Base-by-base conservation (phyloP, 2,329 filamentous ascomycete species). In the Neonectria ditissima region DNA sequence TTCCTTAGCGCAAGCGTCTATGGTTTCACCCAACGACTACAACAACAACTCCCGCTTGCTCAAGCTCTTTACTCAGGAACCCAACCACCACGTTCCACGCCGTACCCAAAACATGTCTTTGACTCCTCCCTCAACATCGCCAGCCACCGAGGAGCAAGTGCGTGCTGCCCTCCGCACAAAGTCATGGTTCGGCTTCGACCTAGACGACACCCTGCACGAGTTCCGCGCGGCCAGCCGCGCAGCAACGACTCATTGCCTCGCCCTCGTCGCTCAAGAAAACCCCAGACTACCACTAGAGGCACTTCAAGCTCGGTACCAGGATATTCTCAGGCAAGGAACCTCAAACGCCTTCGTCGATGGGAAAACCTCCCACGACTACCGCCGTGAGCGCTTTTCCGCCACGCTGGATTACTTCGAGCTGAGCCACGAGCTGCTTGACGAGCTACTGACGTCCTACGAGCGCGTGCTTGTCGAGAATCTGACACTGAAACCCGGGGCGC, bases 121-220 rank as follows among this genome's bases (percentile, higher is more conserved):
- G 7, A 11, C 16, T 30, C 5, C 60, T 53, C 5, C 24, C 11
- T 14, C 37, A 10, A 14, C 1, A 1, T 2, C 2, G 1, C 18
- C 16, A 0, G 2, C 8, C 1, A n/a, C 56, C 11, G 20, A 20
- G 2, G 4, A 47, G 1, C 6, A 54, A 7, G 26, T 66, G 1
- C 39, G 63, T 26, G 11, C 2, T 3, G 20, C 24, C 3, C n/a
- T 72, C 0, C 39, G 54, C 8, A 18, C 39, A 1, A 78, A 70
- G 59, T 34, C 55, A 1, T 84, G 81, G 80, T 76, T 82, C 39
- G 80, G 78, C 1, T 84, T 85, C 55, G 82, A 84, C 43, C 77
- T 85, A 6, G 82, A 84, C 59, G 82, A 84, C 65, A 83, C 82
- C 0, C 72, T 85, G 1, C 83, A 84, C 61, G 77, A 81, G 48